Evolutionary conservation across 176 grass and related monocot genomes (phyloP), one percentile per base, ranked within the genome.

Genomic region (Carex parvula): DNA sequence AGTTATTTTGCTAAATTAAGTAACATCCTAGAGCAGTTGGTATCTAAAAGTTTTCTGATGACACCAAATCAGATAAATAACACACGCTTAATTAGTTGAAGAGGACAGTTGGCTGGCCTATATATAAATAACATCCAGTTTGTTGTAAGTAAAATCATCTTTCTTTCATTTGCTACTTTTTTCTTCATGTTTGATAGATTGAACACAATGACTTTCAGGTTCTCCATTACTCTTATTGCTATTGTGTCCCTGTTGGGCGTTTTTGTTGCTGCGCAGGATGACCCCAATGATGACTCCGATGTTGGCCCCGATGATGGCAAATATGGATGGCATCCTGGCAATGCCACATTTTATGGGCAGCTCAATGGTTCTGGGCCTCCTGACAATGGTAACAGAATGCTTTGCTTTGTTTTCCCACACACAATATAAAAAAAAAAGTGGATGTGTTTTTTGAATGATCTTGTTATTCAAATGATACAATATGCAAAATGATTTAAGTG

Each of bases 301-400:
- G 42, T 8, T 48, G 7, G 1, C 44, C 44, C 44, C 8, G 44
- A 48, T 10, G 44, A 48, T 48, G 44, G 44, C 44, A 48, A 8
- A 52, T 16, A 30, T 77, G 50, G 50, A 13, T 77, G 0, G 6
- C 5, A 44, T 26, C 29, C 48, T 10, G 72, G 50, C 13, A 77
- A 26, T 57, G 55, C 73, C 0, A 77, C 73, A 77, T 77, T 56
- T 77, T 97, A 97, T 24, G 94, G 94, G 60, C 82, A 85, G 81
- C 90, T 90, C 22, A 89, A 82, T 70, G 92, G 87, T 70, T 90
- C 92, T 59, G 94, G 94, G 42, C 92, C 90, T 59, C 84, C 89
- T 78, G 94, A 94, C 86, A 97, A 89, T 66, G 91, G 88, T 92
- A 57, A 77, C 21, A 57, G 32, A 8, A 77, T 24, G 1, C 24